These are phyloP conservation scores for Lophiotrema nucula DNA, from an alignment of 495 filamentous ascomycete genomes.

Conservation along the genomic window DNA sequence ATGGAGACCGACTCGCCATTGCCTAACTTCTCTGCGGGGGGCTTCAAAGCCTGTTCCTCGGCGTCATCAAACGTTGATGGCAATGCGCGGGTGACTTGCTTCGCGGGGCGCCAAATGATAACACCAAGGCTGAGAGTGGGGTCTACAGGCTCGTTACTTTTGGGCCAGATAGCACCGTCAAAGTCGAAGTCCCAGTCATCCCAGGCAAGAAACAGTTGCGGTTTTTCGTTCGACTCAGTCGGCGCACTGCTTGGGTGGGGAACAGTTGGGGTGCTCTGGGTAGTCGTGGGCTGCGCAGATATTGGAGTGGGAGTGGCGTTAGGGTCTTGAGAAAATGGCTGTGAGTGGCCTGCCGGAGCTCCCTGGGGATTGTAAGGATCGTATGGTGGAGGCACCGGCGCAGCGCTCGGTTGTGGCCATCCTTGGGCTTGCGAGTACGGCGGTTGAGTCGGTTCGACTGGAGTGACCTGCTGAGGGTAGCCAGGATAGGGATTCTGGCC, in stretches of 20 bases:
- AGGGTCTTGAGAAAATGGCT: slow-evolving; percentile 2
- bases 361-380: slow-evolving; percentile 10
- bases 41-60: slow-evolving; percentile 37
- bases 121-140: slow-evolving; percentile 40
- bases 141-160: slow-evolving; percentile 40
- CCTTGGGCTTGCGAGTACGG: slow-evolving; percentile 18
- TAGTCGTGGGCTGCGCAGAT: slow-evolving; percentile 7
- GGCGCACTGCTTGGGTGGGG: slow-evolving; percentile 4
- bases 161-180: slow-evolving; percentile 39
- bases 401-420: slow-evolving; percentile 19
- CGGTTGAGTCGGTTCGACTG: slow-evolving; percentile 10
- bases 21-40: slow-evolving; percentile 20
- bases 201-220: slow-evolving; percentile 17
- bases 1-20: slow-evolving; percentile 42
- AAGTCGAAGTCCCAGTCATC: slow-evolving; percentile 40
- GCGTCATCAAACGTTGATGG: slow-evolving; percentile 40
- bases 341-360: not conserved
- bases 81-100: slow-evolving; percentile 38
- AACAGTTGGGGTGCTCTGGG: not conserved
- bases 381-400: not conserved
- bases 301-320: slow-evolving; percentile 26
- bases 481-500: slow-evolving; percentile 21
- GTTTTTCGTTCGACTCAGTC: slow-evolving; percentile 24
- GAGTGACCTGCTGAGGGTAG: slow-evolving; percentile 24
- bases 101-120: slow-evolving; percentile 41